These are phyloP conservation scores for Rhododendron ferrugineum DNA, from an alignment of 148 eudicot species.

Conservation along the genomic window DNA sequence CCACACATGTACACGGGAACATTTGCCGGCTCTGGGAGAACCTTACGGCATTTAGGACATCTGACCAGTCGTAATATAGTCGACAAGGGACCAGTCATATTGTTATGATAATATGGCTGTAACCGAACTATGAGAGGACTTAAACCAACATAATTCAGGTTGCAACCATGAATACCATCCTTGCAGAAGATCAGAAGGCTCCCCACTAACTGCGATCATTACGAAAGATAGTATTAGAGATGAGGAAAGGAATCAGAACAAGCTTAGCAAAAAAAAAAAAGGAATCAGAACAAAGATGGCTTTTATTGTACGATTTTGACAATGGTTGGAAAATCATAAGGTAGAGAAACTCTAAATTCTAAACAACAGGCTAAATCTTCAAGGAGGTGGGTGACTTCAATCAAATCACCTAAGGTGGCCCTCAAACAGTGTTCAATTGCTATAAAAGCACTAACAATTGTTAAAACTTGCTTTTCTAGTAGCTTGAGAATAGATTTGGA, in stretches of 20 bases:
- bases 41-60: conserved; percentile 61
- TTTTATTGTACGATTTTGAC: neutral
- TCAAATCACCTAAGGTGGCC: neutral
- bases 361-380: neutral
- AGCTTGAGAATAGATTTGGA: neutral
- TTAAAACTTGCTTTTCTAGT: neutral
- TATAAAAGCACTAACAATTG: neutral
- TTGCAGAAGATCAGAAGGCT: conserved; percentile 2
- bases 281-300: neutral
- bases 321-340: neutral
- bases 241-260: neutral
- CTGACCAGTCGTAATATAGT: conserved; percentile 50
- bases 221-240: neutral
- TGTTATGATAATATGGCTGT: conserved; percentile 17
- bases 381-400: neutral
- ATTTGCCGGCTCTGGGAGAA: conserved; percentile 58
- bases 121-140: conserved; percentile 10
- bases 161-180: neutral
- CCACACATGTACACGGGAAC: conserved; percentile 73
- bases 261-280: neutral
- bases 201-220: neutral
- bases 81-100: conserved; percentile 34
- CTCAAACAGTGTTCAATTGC: neutral
- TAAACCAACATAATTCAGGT: neutral
- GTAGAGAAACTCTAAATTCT: neutral